These are phyloP conservation scores for Liquidambar formosana DNA, from an alignment of 164 flowering plant species.

Conservation along the genomic window DNA sequence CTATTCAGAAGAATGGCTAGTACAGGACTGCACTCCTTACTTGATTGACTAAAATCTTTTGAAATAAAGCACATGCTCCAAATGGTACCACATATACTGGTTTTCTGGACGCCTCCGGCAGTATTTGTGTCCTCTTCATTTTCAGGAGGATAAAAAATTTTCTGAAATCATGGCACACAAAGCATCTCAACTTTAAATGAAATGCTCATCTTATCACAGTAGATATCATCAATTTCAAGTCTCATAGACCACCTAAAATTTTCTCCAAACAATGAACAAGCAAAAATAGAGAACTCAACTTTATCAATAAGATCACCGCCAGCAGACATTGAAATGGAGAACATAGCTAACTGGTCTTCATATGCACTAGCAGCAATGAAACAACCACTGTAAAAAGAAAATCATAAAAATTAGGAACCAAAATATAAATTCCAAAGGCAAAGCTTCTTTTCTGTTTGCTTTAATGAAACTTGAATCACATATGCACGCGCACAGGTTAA, in stretches of 20 bases:
- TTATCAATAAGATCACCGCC: slow-evolving; percentile 63
- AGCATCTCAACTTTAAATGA: not conserved
- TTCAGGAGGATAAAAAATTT: slow-evolving; percentile 67
- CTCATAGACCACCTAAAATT: not conserved
- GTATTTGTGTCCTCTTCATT: slow-evolving; percentile 37
- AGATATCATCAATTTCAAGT: not conserved
- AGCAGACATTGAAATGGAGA: slow-evolving; percentile 61
- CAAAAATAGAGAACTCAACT: slow-evolving; percentile 36
- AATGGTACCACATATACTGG: slow-evolving; percentile 67
- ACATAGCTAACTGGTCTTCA: slow-evolving; percentile 71
- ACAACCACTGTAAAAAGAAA: slow-evolving; percentile 62
- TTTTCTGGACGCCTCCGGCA: slow-evolving; percentile 30
- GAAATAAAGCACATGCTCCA: slow-evolving; percentile 98
- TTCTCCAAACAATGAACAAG: not conserved
- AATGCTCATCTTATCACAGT: too few relatives aligned
- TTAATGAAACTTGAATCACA: too few relatives aligned
- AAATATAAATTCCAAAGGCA: not conserved
- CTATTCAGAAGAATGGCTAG: slow-evolving; percentile 80
- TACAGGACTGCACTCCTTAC: slow-evolving; percentile 52
- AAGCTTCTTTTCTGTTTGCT: not conserved
- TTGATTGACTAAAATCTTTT: slow-evolving; percentile 37
- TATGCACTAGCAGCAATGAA: slow-evolving; percentile 87
- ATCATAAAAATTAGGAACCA: slow-evolving; percentile 19
- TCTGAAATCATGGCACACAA: slow-evolving; percentile 44
- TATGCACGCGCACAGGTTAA: too few relatives aligned